Base-by-base conservation (phyloP, 345 rosid genomes). In the Brassica rapa region DNA sequence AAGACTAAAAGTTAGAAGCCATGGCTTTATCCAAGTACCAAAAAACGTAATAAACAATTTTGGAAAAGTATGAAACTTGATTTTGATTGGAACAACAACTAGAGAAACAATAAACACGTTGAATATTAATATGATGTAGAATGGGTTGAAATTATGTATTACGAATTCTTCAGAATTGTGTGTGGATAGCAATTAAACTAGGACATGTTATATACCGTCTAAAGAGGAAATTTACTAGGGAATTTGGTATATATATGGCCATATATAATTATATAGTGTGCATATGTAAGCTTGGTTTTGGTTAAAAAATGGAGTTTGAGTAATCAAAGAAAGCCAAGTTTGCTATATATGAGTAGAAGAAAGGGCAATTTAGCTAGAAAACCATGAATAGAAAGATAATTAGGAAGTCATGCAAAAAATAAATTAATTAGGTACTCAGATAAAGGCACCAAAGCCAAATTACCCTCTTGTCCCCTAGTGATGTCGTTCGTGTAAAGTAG, bases 181-280 rank as follows among this genome's bases (percentile, higher is more conserved):
- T 46, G 19, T 49, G 56, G 19, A n/a, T 49, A 6, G 19, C 56
- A 49, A n/a, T 27, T 27, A 27, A 27, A 4, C 30, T 27, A 14
- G 8, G 5, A 1, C 6, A 49, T 27, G 8, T 8, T 29, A 41
- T 41, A 14, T 12, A 75, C 24, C 16, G 25, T 75, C 46, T 59
- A 32, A 67, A 8, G 16, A 8, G 11, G 46, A 12, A 21, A 16
- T 75, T 59, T 30, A 61, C 33, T 46, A 12, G 16, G 74, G 60
- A 29, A 60, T 67, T 68, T 46, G 74, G 68, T 76, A 61, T 24
- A 21, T 21, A 25, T 25, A 25, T 25, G 30, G 62, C 30, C 62
- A 9, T 1, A 15, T 39, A 39, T 32, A 32, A 6, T n/a, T 24
- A 43, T 11, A 46, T 30, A 32, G 69, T 8, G 29, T 9, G 9